phyloP scores from a whole-genome alignment of 2,329 filamentous ascomycete genomes.

The Alternaria dauci region DNA sequence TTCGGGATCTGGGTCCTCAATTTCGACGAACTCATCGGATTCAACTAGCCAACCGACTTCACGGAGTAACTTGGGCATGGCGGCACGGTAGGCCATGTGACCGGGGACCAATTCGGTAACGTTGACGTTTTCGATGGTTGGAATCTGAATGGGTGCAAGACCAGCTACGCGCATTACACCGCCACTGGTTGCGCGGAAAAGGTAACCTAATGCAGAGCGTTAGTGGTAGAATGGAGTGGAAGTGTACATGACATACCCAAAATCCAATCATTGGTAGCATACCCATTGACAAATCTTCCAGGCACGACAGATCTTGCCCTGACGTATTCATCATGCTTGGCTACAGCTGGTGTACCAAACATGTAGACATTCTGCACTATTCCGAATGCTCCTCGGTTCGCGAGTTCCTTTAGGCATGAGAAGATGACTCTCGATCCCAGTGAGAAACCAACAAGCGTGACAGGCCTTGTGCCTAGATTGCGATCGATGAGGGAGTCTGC shows the following conservation, averaged over 20 bases:
- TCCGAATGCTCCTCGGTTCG: conserved; percentile 82
- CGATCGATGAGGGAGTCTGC: conserved; percentile 93
- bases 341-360: conserved; percentile 90
- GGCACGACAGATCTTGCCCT: conserved; percentile 82
- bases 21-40: conserved; percentile 93
- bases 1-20: conserved; percentile 96
- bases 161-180: conserved; percentile 90
- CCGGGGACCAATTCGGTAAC: conserved; percentile 85
- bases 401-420: conserved; percentile 86
- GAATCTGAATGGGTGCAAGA: conserved; percentile 79
- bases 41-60: conserved; percentile 92
- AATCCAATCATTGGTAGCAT: conserved; percentile 96
- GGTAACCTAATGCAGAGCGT: conserved; percentile 65
- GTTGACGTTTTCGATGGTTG: conserved; percentile 87
- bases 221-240: conserved; percentile 10
- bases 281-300: conserved; percentile 95
- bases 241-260: conserved; percentile 62
- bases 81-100: conserved; percentile 94
- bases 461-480: conserved; percentile 87
- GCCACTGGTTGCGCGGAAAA: conserved; percentile 92
- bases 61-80: conserved; percentile 87
- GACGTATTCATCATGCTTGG: conserved; percentile 88
- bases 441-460: conserved; percentile 95
- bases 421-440: conserved; percentile 92
- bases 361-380: conserved; percentile 94